These are phyloP conservation scores for Sclerotinia sclerotiorum DNA, from an alignment of 2,329 filamentous ascomycete genomes.

Conservation along the genomic window DNA sequence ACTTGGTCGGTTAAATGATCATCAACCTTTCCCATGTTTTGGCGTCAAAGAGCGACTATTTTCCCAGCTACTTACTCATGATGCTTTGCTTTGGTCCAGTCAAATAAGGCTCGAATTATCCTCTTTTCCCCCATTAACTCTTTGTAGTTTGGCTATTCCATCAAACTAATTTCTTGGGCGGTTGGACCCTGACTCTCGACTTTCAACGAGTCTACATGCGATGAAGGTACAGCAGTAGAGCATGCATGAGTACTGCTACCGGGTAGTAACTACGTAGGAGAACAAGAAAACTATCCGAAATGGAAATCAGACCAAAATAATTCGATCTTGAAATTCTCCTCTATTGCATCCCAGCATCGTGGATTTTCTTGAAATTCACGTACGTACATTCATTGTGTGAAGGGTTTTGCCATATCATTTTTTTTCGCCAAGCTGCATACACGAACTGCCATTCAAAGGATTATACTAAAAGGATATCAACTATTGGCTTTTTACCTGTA, in stretches of 20 bases:
- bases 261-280: not conserved
- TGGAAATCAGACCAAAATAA: not conserved
- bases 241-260: not conserved
- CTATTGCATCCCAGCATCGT: not conserved
- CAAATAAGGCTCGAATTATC: not conserved
- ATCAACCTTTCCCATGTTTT: not conserved
- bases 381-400: not conserved
- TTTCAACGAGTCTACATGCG: conserved; percentile 3
- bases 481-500: no score
- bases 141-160: not conserved
- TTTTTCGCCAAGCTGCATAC: not conserved
- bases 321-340: not conserved
- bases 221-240: conserved; percentile 7
- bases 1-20: not conserved
- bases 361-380: not conserved
- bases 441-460: conserved; percentile 1
- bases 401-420: not conserved
- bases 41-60: conserved; percentile 1
- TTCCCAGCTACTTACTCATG: not conserved
- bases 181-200: conserved; percentile 9
- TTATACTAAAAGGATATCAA: not conserved
- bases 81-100: not conserved
- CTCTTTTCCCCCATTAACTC: no score
- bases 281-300: conserved; percentile 7
- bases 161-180: not conserved